A percentile compares a stretch with the other conserved stretches of the same genome.
phyloP scores from a whole-genome alignment of 164 flowering plant genomes.

The Kalanchoe fedtschenkoi region DNA sequence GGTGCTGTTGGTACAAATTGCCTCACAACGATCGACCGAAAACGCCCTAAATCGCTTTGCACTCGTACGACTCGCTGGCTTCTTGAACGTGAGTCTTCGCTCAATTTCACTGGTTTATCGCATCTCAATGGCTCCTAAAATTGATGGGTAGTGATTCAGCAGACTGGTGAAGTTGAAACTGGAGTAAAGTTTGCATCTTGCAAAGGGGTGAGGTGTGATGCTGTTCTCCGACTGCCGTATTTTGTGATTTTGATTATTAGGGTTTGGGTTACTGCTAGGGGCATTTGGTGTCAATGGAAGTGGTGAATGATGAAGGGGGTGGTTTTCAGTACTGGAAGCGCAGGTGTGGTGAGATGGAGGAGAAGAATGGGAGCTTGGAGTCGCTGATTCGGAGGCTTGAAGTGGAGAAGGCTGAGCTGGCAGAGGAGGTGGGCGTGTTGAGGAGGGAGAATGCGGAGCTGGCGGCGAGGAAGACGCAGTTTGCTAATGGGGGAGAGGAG shows the following conservation, averaged over 20 bases:
- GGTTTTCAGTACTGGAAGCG: neutral
- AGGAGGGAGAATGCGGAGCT: conserved; percentile 1
- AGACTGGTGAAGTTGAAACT: neutral
- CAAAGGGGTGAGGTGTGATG: neutral
- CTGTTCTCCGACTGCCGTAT: neutral
- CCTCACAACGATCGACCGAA: no score
- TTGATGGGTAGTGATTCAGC: neutral
- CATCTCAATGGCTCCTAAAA: no score
- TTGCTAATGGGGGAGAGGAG: no score
- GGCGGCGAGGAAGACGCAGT: no score
- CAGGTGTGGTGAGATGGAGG: neutral
- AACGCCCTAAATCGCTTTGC: no score
- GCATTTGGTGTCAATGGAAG: neutral
- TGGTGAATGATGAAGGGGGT: neutral
- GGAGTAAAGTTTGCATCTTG: neutral
- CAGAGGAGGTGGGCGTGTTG: neutral
- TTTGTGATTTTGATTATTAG: neutral
- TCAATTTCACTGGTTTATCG: no score
- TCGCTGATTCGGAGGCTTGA: neutral
- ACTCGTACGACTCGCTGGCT: no score
- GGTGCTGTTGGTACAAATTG: no score
- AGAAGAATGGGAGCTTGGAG: conserved; percentile 5
- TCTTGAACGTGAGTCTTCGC: no score
- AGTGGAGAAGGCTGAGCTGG: neutral
- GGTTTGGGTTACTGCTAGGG: neutral